Evolutionary conservation across 495 filamentous ascomycete genomes (phyloP).

Genomic region (Xylaria sp.): DNA sequence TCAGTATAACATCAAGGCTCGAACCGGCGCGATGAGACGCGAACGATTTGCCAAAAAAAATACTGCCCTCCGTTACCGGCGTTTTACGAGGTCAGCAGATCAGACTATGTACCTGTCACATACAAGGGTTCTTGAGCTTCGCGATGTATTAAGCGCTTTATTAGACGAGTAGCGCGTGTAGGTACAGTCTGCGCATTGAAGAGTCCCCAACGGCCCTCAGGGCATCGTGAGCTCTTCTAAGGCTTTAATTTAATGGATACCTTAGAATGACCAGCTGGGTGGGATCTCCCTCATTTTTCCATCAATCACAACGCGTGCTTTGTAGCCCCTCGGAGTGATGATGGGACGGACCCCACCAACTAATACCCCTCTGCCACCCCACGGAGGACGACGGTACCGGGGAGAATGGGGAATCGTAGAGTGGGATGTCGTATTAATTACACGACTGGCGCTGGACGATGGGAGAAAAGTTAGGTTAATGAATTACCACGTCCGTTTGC

Average conservation of each 20-base stretch:
- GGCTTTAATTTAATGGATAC: background rate
- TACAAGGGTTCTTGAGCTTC: background rate
- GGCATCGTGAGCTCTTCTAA: background rate
- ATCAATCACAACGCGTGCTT: slow-evolving; percentile 42
- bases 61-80: background rate
- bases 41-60: background rate
- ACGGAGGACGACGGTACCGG: slow-evolving; percentile 19
- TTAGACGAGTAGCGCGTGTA: background rate
- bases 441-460: background rate
- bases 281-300: slow-evolving; percentile 40
- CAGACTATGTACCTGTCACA: background rate
- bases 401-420: background rate
- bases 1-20: background rate
- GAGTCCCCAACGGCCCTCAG: background rate
- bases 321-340: slow-evolving; percentile 16
- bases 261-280: background rate
- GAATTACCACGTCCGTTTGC: background rate
- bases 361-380: slow-evolving; percentile 29
- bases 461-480: background rate
- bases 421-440: slow-evolving; percentile 22
- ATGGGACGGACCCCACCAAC: slow-evolving; percentile 16
- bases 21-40: background rate
- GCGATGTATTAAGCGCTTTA: background rate
- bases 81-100: background rate
- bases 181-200: background rate